phyloP scores from a whole-genome alignment of 164 flowering plant genomes.

The Akebia trifoliata region DNA sequence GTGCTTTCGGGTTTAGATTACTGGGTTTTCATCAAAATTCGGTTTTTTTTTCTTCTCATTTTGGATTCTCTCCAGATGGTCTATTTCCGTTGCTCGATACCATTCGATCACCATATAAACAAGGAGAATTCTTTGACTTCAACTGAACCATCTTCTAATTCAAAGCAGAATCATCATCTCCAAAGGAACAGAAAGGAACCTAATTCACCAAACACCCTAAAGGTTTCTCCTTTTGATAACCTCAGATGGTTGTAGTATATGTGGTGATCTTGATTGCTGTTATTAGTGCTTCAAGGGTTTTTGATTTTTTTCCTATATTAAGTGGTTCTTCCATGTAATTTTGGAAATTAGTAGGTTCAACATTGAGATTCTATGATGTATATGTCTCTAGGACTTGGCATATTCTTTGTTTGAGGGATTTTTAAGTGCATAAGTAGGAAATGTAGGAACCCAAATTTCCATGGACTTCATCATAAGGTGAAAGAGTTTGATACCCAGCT shows the following conservation, averaged over 20 bases:
- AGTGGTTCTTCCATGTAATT: slow-evolving; percentile 20
- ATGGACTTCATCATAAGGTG: slow-evolving; percentile 65
- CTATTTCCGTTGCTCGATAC: slow-evolving; percentile 13
- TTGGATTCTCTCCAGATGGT: slow-evolving; percentile 21
- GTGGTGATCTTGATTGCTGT: slow-evolving; percentile 65
- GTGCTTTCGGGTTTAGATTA: slow-evolving; percentile 4
- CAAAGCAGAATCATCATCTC: slow-evolving; percentile 20
- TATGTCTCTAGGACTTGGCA: slow-evolving; percentile 49
- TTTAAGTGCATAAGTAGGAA: slow-evolving; percentile 28
- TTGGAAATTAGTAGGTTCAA: slow-evolving; percentile 24
- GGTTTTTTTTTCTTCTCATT: slow-evolving; percentile 3
- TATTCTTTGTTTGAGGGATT: slow-evolving; percentile 41
- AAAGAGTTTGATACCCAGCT: slow-evolving; percentile 89
- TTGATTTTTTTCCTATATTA: slow-evolving; percentile 54
- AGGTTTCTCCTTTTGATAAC: slow-evolving; percentile 41
- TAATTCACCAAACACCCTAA: slow-evolving; percentile 28
- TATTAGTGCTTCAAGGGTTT: slow-evolving; percentile 60
- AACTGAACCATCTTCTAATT: slow-evolving; percentile 11
- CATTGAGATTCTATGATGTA: slow-evolving; percentile 50
- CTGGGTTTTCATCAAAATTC: slow-evolving; percentile 10
- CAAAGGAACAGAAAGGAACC: slow-evolving; percentile 29
- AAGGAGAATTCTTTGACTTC: slow-evolving; percentile 20
- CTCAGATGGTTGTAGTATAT: slow-evolving; percentile 61
- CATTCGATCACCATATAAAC: slow-evolving; percentile 6
- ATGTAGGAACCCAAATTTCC: slow-evolving; percentile 71